A percentile compares a stretch with the other conserved stretches of the same genome.
Conservation (phyloP, 257 asterid genomes). For the Cynanchum wilfordii region DNA sequence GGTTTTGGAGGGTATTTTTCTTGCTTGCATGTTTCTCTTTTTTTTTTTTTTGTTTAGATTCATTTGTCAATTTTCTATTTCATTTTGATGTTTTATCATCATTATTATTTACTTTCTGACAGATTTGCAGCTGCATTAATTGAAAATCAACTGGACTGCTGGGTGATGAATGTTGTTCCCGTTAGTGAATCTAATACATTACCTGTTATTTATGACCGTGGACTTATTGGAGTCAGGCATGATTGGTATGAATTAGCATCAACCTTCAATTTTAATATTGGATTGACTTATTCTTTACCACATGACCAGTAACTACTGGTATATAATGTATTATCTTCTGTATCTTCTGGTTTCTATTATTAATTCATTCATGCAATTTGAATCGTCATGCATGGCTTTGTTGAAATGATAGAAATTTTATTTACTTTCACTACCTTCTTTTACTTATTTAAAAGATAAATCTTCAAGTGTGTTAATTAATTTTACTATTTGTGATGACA, state of each 20-base stretch:
- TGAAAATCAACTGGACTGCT: constrained; percentile 67
- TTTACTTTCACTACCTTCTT: too few species aligned
- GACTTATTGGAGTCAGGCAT: constrained; percentile 91
- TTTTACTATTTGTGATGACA: not conserved
- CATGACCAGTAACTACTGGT: not conserved
- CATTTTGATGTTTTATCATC: constrained; percentile 12
- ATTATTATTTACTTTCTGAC: constrained; percentile 8
- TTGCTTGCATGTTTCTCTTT: not conserved
- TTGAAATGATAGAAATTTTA: not conserved
- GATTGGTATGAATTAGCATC: constrained; percentile 55
- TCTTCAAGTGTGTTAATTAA: too few species aligned
- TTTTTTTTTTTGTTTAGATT: not conserved
- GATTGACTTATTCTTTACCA: not conserved
- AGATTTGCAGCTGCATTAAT: constrained; percentile 92
- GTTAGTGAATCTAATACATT: constrained; percentile 85
- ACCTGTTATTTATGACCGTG: constrained; percentile 93
- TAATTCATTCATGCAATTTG: not conserved
- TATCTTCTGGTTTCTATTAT: not conserved
- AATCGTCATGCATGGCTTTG: not conserved
- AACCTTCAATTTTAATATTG: not conserved
- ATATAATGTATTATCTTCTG: not conserved
- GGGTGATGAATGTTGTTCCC: constrained; percentile 95
- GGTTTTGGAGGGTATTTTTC: constrained; percentile 84
- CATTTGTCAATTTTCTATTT: constrained; percentile 2
- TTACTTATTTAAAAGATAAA: too few species aligned